Evolutionary conservation across 2,329 filamentous ascomycete species (phyloP), one percentile per base, ranked within the genome.

Genomic region (Fusarium robinianum): DNA sequence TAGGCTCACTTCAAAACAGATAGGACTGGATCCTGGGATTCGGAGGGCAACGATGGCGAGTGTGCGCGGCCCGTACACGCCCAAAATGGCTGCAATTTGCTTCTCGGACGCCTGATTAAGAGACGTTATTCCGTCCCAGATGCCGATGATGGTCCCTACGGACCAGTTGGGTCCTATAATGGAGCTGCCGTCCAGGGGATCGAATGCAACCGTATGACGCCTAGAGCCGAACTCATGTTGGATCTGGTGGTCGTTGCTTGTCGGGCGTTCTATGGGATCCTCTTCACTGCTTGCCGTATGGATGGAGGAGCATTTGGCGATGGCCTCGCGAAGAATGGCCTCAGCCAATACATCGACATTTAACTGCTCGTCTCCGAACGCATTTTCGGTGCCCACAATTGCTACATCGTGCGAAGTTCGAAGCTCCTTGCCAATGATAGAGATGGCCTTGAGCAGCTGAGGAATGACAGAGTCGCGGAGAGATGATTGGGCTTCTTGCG

Each of bases 111-210:
- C 74, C 36, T 70, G 68, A 3, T 58, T 50, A 2, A 81, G 66
- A 0, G 76, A 74, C 0, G 73, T 70, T 0, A 53, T 24, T 3
- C 77, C 77, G 19, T 75, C 71, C 78, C 81, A 85, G 25, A 85
- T 64, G 6, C 81, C 80, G 11, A 83, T 65, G 47, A 85, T 84
- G 32, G 79, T 75, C 15, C 78, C 78, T 7, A 81, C 78, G 1
- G 75, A 71, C 78, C 78, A 81, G 58, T 81, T 81, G 2, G 78
- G 71, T 1, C 70, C 75, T 29, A 81, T 79, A 55, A 81, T 81
- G 49, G 78, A 83, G 62, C 77, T 81, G 8, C 81, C 81, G 53
- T 85, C 81, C 0, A 85, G 72, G 0, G 81, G 81, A 53, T 85
- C 81, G 53, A 84, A 85, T 0, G 79, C 80, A 7, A 83, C 64